phyloP scores from a whole-genome alignment of 2,329 filamentous ascomycete genomes.

The Pezicula rhizophila region DNA sequence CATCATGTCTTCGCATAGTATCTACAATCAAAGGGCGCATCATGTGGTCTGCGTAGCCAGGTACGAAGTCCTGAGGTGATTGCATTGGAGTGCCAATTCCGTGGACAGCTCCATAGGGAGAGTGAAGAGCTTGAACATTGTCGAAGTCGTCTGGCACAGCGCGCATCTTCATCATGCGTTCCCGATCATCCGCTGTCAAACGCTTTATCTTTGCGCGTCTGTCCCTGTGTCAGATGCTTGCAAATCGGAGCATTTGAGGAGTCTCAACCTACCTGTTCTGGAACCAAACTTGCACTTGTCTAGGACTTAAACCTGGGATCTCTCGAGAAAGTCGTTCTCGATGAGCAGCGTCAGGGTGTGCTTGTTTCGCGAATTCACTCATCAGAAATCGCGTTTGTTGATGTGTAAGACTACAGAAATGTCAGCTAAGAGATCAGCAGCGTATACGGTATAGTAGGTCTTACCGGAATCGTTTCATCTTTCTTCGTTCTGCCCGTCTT shows the following conservation, averaged over 20 bases:
- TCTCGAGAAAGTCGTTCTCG: constrained; percentile 80
- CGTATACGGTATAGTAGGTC: constrained; percentile 8
- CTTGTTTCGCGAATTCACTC: constrained; percentile 94
- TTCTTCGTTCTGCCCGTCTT: constrained; percentile 50
- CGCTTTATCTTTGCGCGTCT: constrained; percentile 69
- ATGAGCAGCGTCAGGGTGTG: constrained; percentile 87
- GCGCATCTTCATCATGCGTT: constrained; percentile 67
- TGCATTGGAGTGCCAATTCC: constrained; percentile 27
- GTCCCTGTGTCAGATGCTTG: not conserved
- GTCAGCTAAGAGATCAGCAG: constrained; percentile 28
- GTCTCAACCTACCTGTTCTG: constrained; percentile 74
- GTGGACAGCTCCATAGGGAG: constrained; percentile 52
- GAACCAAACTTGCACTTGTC: constrained; percentile 97
- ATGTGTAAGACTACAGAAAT: constrained; percentile 67
- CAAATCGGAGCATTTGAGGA: constrained; percentile 7
- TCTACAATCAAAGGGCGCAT: constrained; percentile 62
- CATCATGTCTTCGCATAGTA: constrained; percentile 50
- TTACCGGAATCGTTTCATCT: constrained; percentile 78
- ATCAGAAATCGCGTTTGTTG: constrained; percentile 96
- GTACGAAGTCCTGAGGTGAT: constrained; percentile 28
- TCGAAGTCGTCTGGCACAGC: constrained; percentile 67
- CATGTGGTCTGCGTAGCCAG: constrained; percentile 49
- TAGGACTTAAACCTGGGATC: constrained; percentile 84
- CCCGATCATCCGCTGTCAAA: constrained; percentile 62
- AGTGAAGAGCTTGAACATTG: constrained; percentile 63